Base-by-base conservation (phyloP, 2,329 filamentous ascomycete genomes). In the Ophiostoma fasciatum region DNA sequence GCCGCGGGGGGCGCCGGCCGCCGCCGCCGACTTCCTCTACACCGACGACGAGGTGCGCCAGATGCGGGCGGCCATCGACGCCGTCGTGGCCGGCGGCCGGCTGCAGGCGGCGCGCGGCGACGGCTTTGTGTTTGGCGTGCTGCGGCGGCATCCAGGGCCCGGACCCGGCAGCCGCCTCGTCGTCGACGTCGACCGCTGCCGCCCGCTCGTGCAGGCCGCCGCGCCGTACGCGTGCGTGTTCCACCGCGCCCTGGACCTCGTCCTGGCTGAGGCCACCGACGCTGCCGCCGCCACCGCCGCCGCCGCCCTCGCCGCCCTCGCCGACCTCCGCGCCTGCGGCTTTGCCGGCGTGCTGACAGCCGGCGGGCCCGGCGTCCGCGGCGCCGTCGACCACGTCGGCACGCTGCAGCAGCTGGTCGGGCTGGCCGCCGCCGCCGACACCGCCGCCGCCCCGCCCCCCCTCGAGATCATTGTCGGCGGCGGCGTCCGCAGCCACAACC, bases 61-160 rank as follows among this genome's bases (percentile, higher is more conserved):
- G 5, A 74, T 74, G 69, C 45, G 45, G 28, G 36, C 43, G 2
- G 45, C 52, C 7, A 60, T 73, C 9, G 31, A 13, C 0, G 41
- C 31, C 0, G 60, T 71, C 46, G 58, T 54, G 32, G 44, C 45
- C 1, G 47, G 55, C 0, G 56, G 56, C 0, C 39, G 59, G 4
- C 47, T 73, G 35, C 45, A 56, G 19, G 43, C 51, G 0, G 43
- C 46, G 2, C 54, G 56, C 12, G 66, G 66, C 4, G 70, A 74
- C 42, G 67, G 66, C 1, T 74, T 74, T 44, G 68, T 74, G 7
- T 70, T 74, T 43, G 69, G 69, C 5, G 51, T 66, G 3, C 42
- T 73, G 11, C 40, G 36, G 23, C 5, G 18, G 22, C n/a, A n/a
- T n/a, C n/a, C n/a, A n/a, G n/a, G n/a, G n/a, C n/a, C n/a, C n/a